These are phyloP conservation scores for Acer saccharum DNA, from an alignment of 345 rosid genomes.

Conservation along the genomic window DNA sequence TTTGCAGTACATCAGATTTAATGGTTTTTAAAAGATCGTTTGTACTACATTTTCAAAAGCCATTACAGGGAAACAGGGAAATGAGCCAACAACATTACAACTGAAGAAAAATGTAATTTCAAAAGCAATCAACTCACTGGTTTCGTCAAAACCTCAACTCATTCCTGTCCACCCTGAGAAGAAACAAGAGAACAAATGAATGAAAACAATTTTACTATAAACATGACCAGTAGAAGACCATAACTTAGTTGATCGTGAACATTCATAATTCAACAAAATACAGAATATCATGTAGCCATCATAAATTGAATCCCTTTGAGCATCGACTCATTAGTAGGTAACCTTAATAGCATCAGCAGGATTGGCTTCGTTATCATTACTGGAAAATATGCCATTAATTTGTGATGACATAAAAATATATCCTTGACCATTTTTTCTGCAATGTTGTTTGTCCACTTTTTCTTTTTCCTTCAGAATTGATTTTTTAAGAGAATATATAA, in stretches of 20 bases:
- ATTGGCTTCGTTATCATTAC: not conserved
- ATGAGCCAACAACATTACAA: conserved; percentile 31
- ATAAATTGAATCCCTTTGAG: not conserved
- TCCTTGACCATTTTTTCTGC: not conserved
- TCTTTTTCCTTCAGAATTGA: not conserved
- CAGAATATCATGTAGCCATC: not conserved
- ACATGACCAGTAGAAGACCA: not conserved
- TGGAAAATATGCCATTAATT: not conserved
- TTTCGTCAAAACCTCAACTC: conserved; percentile 20
- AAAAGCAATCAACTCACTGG: not conserved
- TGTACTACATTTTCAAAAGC: conserved; percentile 20
- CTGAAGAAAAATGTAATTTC: conserved; percentile 19
- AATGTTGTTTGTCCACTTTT: not conserved
- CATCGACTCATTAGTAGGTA: not conserved
- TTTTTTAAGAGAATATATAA: not conserved
- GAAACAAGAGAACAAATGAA: not conserved
- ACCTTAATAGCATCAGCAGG: not conserved
- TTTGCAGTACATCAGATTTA: conserved; percentile 20
- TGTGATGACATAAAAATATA: not conserved
- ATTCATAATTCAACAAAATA: not conserved
- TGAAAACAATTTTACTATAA: not conserved
- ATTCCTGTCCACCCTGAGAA: conserved; percentile 40
- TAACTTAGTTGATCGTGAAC: not conserved
- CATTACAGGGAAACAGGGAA: conserved; percentile 15
- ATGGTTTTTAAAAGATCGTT: conserved; percentile 18